Evolutionary conservation across 257 asterid species (phyloP), one percentile per base, ranked within the genome.

Genomic region (Fraxinus americana): DNA sequence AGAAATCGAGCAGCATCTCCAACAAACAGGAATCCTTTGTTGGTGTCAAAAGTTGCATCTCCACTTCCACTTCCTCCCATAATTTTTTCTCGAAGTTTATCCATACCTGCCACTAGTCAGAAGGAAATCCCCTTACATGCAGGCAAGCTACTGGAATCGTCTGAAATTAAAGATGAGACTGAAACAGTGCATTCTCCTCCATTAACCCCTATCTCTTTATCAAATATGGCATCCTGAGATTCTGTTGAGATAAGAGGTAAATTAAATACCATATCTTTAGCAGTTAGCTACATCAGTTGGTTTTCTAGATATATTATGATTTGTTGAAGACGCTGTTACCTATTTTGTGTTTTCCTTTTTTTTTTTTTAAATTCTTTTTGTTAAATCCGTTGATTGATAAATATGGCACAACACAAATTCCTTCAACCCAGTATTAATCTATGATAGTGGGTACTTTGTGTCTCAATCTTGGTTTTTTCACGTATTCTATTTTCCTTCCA

Each of bases 1-100:
- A 86, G 87, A 85, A 85, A 87, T 65, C 90, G 82, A 72, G 97
- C 90, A 77, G 82, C 82, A 70, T 91, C 98, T 39, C 93, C 97
- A 13, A 84, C 92, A 66, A 91, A 78, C 78, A 88, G 89, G 85
- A 86, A 78, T 76, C 81, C 87, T 70, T 54, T 78, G 12, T 75
- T 71, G 79, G 84, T 79, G 73, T 81, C 92, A 41, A 89, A 81
- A 67, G 86, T 86, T 75, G 91, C 93, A 4, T 86, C 97, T 77
- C 88, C 91, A 25, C 97, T 90, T 84, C 98, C 98, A 30, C 88
- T 89, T 14, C 98, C 97, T 9, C 91, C 89, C 21, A 52, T 89
- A 70, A 82, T 87, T 73, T 93, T 93, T 77, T 87, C 97, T 57
- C 83, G 91, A 63, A 95, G 98, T 82, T 95, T 91, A 91, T 90